phyloP scores from a whole-genome alignment of 768 basidiomycete genomes.

The Sporobolomyces phaffii region DNA sequence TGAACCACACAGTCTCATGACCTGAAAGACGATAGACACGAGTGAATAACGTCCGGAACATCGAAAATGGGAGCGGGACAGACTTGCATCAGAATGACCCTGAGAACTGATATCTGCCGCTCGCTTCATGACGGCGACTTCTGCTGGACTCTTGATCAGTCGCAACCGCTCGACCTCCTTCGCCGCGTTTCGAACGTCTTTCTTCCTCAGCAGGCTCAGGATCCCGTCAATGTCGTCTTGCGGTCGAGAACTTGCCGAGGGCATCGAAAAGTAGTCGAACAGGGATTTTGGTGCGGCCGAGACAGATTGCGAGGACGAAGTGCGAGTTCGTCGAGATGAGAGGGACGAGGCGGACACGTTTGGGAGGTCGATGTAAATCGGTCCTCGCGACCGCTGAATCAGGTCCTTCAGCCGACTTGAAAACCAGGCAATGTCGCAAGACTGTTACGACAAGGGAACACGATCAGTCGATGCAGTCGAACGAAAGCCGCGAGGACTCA shows the following conservation, averaged over 20 bases:
- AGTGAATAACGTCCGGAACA: too few species aligned
- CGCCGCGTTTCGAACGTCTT: conserved; percentile 54
- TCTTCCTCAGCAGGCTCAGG: conserved; percentile 48
- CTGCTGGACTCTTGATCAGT: conserved; percentile 69
- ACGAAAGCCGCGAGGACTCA: conserved; percentile 35
- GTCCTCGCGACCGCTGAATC: conserved; percentile 39
- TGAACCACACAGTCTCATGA: conserved; percentile 24
- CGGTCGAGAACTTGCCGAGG: conserved; percentile 47
- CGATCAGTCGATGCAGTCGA: too few species aligned
- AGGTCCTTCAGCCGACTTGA: conserved; percentile 19
- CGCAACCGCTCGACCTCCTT: conserved; percentile 67
- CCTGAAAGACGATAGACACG: conserved; percentile 17
- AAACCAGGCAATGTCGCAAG: conserved; percentile 51
- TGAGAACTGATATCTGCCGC: conserved; percentile 82
- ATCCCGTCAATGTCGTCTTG: conserved; percentile 55
- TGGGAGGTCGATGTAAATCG: conserved; percentile 52
- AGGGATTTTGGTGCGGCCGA: conserved; percentile 41
- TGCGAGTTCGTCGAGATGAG: conserved; percentile 6
- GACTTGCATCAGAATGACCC: conserved; percentile 71
- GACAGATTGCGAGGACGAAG: conserved; percentile 36
- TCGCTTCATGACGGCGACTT: conserved; percentile 69
- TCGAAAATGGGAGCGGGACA: too few species aligned
- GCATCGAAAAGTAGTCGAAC: conserved; percentile 49
- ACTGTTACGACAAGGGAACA: conserved; percentile 33
- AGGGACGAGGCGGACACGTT: conserved; percentile 42